A percentile compares a stretch with the other conserved stretches of the same genome.
Conservation (phyloP, 208 protist genomes). For the Trypanosoma cruzi region DNA sequence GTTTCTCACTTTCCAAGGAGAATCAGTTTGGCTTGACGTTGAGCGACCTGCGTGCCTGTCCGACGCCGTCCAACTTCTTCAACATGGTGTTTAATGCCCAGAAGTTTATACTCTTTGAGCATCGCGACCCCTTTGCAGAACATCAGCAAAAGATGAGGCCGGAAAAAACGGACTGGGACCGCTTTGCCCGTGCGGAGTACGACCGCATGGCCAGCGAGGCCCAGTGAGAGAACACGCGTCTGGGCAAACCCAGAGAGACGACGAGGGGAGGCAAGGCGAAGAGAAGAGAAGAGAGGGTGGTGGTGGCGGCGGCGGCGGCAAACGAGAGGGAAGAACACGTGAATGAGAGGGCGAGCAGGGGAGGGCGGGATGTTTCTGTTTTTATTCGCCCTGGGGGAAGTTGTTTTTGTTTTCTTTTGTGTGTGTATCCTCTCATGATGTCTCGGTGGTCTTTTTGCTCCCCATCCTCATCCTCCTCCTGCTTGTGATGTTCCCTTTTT, state of each 20-base stretch:
- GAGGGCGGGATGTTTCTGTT: neutral
- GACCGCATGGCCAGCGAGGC: slow-evolving; percentile 90
- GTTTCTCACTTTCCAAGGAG: slow-evolving; percentile 50
- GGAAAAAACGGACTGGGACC: slow-evolving; percentile 93
- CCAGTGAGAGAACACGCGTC: slow-evolving; percentile 30
- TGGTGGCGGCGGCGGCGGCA: too few species aligned
- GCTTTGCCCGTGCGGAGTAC: slow-evolving; percentile 94
- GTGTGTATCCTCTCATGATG: too few species aligned
- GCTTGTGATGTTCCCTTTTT: slow-evolving; percentile 23
- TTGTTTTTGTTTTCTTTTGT: too few species aligned
- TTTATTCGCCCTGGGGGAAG: too few species aligned
- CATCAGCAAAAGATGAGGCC: slow-evolving; percentile 64
- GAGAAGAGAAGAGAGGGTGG: too few species aligned
- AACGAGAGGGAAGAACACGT: too few species aligned
- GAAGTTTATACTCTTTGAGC: slow-evolving; percentile 95
- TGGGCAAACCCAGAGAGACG: slow-evolving; percentile 1
- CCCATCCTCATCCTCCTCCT: too few species aligned
- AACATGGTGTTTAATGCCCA: slow-evolving; percentile 95
- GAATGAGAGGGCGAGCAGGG: too few species aligned
- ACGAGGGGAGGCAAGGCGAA: neutral
- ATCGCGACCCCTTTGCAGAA: slow-evolving; percentile 88
- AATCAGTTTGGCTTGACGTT: slow-evolving; percentile 77
- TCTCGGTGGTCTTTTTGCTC: too few species aligned
- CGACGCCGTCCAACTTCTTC: slow-evolving; percentile 91
- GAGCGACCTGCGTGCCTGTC: slow-evolving; percentile 89